phyloP scores from a whole-genome alignment of 768 basidiomycete genomes.

The Pisolithus microcarpus region DNA sequence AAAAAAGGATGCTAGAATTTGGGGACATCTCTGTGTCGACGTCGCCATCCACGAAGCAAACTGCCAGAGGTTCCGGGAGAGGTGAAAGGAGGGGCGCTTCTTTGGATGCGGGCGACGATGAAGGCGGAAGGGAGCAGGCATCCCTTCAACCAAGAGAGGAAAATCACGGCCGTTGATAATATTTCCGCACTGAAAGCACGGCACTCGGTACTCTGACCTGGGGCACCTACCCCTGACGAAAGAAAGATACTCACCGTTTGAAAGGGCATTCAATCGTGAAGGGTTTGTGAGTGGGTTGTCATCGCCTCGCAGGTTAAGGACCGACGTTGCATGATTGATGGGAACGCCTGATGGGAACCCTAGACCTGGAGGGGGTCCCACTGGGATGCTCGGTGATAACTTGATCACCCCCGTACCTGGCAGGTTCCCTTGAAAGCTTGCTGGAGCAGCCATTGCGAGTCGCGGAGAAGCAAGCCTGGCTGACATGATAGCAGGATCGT shows the following conservation, averaged over 20 bases:
- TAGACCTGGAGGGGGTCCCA: conserved; percentile 67
- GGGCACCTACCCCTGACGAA: conserved; percentile 66
- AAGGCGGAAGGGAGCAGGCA: conserved; percentile 24
- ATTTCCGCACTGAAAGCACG: conserved; percentile 88
- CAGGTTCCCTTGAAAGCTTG: conserved; percentile 9
- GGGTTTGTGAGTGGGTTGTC: conserved; percentile 21
- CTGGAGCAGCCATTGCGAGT: conserved; percentile 13
- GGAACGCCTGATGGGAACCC: conserved; percentile 33
- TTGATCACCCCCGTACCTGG: conserved; percentile 12
- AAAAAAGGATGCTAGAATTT: conserved; percentile 8
- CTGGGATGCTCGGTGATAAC: conserved; percentile 21
- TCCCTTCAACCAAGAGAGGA: conserved; percentile 26
- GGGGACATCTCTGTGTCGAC: conserved; percentile 10
- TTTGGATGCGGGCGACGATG: conserved; percentile 16
- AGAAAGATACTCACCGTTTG: conserved; percentile 62
- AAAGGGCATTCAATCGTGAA: conserved; percentile 17
- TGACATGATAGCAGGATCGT: conserved; percentile 77
- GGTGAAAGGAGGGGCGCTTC: conserved; percentile 7
- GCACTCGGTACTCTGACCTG: conserved; percentile 80
- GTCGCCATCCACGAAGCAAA: conserved; percentile 19
- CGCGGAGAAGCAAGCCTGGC: conserved; percentile 50
- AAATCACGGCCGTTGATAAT: conserved; percentile 63
- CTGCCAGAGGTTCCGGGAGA: conserved; percentile 23
- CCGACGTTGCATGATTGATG: conserved; percentile 16
- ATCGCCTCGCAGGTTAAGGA: conserved; percentile 6